Conservation (phyloP, 108 stramenopile genomes). For the Cyclotella choctawhatcheeana region DNA sequence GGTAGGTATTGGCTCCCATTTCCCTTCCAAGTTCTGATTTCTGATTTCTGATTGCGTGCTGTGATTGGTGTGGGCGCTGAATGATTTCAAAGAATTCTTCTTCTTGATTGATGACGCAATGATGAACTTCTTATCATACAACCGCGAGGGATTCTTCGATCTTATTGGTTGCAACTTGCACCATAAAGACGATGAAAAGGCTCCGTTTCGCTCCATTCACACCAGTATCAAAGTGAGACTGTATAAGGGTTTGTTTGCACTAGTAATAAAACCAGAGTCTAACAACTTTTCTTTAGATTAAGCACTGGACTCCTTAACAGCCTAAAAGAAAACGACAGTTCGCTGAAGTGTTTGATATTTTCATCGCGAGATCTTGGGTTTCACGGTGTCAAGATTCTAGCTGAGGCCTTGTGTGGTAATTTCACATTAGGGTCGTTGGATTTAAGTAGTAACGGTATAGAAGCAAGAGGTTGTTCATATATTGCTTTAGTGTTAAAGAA, state of each 20-base stretch:
- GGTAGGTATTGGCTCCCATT: too few relatives aligned
- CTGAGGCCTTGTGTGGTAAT: constrained; percentile 24
- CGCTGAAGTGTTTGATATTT: constrained; percentile 37
- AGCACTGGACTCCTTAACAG: constrained; percentile 23
- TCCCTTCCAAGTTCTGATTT: too few relatives aligned
- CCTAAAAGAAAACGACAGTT: constrained; percentile 23
- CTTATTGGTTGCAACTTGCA: too few relatives aligned
- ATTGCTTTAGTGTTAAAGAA: constrained; percentile 27
- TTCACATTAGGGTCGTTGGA: constrained; percentile 23
- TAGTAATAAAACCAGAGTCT: too few relatives aligned
- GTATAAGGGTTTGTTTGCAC: too few relatives aligned
- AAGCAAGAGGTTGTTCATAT: constrained; percentile 13
- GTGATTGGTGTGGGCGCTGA: background rate
- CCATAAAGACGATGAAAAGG: background rate
- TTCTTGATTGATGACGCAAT: too few relatives aligned
- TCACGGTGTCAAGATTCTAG: constrained; percentile 11
- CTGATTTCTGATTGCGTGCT: background rate
- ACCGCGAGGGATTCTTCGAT: too few relatives aligned
- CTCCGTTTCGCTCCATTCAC: background rate
- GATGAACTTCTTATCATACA: too few relatives aligned
- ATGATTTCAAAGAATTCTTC: too few relatives aligned
- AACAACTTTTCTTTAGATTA: constrained; percentile 33
- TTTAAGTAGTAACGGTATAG: constrained; percentile 38
- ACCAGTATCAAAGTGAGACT: background rate
- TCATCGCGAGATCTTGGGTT: constrained; percentile 34